phyloP scores from a whole-genome alignment of 768 basidiomycete species.

The Pholiota conissans region DNA sequence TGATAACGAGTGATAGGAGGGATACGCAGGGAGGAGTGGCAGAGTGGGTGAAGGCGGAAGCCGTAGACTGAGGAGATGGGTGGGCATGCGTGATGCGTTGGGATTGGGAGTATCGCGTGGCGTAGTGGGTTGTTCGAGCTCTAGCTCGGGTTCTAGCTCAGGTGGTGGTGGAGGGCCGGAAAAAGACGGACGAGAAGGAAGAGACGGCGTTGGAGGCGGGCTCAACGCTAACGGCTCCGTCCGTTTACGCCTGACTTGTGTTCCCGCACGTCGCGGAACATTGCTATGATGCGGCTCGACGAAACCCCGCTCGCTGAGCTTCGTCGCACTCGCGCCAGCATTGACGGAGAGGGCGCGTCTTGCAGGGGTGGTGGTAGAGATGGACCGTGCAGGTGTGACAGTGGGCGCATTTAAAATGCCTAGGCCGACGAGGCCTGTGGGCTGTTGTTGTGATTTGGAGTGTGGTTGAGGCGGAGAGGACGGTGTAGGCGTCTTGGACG shows the following conservation, averaged over 20 bases:
- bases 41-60: neutral
- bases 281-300: slow-evolving; percentile 11
- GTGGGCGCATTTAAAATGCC: neutral
- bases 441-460: neutral
- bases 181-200: neutral
- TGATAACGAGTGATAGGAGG: no score
- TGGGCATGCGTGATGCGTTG: neutral
- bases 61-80: neutral
- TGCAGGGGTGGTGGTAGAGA: neutral
- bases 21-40: neutral
- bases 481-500: no score
- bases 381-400: neutral
- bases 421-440: neutral
- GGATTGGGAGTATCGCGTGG: slow-evolving; percentile 3
- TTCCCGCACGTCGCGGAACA: slow-evolving; percentile 1
- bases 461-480: no score
- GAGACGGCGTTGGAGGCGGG: neutral
- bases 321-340: neutral
- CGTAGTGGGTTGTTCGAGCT: neutral
- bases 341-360: neutral
- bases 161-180: neutral
- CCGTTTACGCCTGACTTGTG: slow-evolving; percentile 28
- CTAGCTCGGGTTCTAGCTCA: neutral
- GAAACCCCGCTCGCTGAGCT: slow-evolving; percentile 7
- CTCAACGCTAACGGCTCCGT: neutral